A percentile compares a stretch with the other conserved stretches of the same genome.
Conservation (phyloP, 257 asterid genomes). For the Solanum piurae region DNA sequence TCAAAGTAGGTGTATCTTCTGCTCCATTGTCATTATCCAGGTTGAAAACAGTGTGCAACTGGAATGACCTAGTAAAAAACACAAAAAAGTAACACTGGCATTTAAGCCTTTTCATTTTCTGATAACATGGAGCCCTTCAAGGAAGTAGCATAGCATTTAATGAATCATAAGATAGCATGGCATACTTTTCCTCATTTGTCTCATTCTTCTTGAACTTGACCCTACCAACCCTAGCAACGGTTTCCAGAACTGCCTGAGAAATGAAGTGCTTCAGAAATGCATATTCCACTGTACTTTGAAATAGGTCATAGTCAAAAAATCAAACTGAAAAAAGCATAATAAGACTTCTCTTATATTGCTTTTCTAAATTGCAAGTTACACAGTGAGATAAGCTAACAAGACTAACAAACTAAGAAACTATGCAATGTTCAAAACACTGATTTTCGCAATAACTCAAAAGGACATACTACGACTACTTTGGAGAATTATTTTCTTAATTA, state of each 20-base stretch:
- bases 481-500: not conserved
- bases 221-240: conserved; percentile 86
- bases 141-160: not conserved
- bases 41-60: conserved; percentile 61
- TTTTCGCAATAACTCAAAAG: not conserved
- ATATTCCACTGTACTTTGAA: not conserved
- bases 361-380: not conserved
- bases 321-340: not conserved
- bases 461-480: not conserved
- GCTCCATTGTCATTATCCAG: conserved; percentile 58
- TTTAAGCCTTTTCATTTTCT: conserved; percentile 4
- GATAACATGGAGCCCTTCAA: not conserved
- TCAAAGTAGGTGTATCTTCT: conserved; percentile 71
- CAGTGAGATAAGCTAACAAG: not conserved
- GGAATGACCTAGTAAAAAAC: conserved; percentile 44
- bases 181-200: conserved; percentile 68
- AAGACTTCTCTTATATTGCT: not conserved
- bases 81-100: conserved; percentile 13
- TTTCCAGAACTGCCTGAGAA: conserved; percentile 76
- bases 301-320: not conserved
- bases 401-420: not conserved
- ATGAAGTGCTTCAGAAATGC: conserved; percentile 12
- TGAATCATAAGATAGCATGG: conserved; percentile 13
- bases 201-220: conserved; percentile 75
- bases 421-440: not conserved